Evolutionary conservation across 768 basidiomycete species (phyloP), one percentile per base, ranked within the genome.

Genomic region (Cyclocybe aegerita): DNA sequence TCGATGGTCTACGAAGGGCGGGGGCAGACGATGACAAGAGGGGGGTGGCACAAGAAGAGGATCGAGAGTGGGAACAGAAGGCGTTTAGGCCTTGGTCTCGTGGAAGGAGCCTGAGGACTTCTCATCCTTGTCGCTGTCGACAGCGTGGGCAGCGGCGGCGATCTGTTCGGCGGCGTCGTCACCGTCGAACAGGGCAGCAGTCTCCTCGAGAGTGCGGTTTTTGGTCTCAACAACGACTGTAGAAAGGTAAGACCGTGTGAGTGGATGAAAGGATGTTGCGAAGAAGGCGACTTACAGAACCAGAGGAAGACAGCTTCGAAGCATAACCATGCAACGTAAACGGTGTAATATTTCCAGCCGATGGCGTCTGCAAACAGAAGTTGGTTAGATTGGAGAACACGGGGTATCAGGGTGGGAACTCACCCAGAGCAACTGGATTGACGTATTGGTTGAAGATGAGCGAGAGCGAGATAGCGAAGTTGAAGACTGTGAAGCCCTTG

Each of bases 361-460:
- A 91, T 71, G 34, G 62, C 50, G 4, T 75, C 70, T 65, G 53
- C 34, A 38, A 43, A 29, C 39, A 49, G 10, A 2, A 4, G 34
- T 55, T 15, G 54, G 49, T 54, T 12, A 48, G 10, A 48, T 4
- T 7, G 30, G 2, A 46, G n/a, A 39, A 31, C 38, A 11, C 8
- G 11, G 17, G 9, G 8, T 34, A 17, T 7, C 12, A 37, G 14
- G 12, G 23, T n/a, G 30, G 34, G 23, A 35, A 60, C 64, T 39
- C 46, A 65, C 66, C 75, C 38, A 91, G 73, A 32, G 88, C 89
- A 64, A 90, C 79, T 33, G 90, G 91, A 73, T 93, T 93, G 65
- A 86, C 82, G 62, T 92, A 90, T 69, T 91, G 90, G 65, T 92
- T 93, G 70, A 95, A 90, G 67, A 95, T 88, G 58, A 93, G 82